Evolutionary conservation across 208 protist species (phyloP), one percentile per base, ranked within the genome.

Genomic region (Acanthamoeba healyi): DNA sequence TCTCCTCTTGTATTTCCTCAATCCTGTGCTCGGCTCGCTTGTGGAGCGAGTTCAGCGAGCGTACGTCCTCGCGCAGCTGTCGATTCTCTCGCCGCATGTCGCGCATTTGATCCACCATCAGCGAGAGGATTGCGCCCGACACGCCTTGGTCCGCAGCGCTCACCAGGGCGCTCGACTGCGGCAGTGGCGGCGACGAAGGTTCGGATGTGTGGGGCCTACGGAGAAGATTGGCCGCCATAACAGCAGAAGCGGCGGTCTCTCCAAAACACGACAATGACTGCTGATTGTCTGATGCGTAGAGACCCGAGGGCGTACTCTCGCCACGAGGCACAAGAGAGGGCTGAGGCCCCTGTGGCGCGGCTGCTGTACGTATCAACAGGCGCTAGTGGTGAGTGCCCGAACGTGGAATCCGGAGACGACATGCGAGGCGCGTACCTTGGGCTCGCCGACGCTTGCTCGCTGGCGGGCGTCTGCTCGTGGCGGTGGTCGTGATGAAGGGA

Each of bases 61-160:
- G 38, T n/a, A 86, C 29, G 19, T 86, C 42, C 12, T 86, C 77
- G 44, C 77, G 77, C 17, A 86, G 77, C 4, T 86, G 44, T 15
- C 77, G 2, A 26, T 86, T 86, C 77, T 86, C 77, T 32, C 42
- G 19, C 3, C 77, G 77, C 77, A 86, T 86, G n/a, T 86, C 77
- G 19, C 44, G 77, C 24, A 86, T 29, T 19, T 86, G 44, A 12
- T 86, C 77, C 26, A 42, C 14, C 44, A 86, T 5, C 10, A 86
- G 26, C 44, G 72, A 32, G 40, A 82, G 72, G 72, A 82, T 17
- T 12, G 40, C 29, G 36, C 32, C 46, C 6, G 42, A 56, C 15
- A 86, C 26, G 72, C 24, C 42, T 17, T 82, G 15, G 22, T 49
- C 32, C 19, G 22, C n/a, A n/a, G n/a, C 22, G 34, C 2, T 40